Evolutionary conservation across 1,284 basidiomycete genomes (phyloP).

Genomic region (Sporisorium exsertum): DNA sequence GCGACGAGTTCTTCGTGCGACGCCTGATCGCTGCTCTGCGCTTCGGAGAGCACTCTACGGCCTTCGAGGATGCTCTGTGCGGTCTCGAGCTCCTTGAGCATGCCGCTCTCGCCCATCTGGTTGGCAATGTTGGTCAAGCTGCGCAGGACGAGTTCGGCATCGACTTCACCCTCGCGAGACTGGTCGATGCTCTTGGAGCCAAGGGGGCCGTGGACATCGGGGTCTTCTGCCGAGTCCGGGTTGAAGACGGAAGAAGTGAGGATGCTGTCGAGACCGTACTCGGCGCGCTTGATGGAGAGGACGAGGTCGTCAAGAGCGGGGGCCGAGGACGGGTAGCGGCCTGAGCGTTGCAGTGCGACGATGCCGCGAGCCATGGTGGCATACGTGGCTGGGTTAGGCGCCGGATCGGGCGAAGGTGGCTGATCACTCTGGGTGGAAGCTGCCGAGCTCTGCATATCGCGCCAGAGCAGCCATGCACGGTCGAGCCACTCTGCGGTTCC

Average conservation of each 20-base stretch:
- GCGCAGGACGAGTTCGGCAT: conserved; percentile 40
- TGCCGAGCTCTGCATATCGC: conserved; percentile 49
- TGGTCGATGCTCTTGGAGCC: conserved; percentile 39
- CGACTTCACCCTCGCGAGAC: conserved; percentile 48
- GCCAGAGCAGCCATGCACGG: conserved; percentile 57
- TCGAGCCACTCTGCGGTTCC: conserved; percentile 50
- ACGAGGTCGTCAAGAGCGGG: conserved; percentile 44
- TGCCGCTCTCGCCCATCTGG: conserved; percentile 45
- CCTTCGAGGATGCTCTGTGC: conserved; percentile 46
- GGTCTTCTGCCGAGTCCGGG: conserved; percentile 31
- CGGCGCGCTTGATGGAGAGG: conserved; percentile 44
- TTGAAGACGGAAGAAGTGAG: conserved; percentile 58
- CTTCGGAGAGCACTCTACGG: conserved; percentile 34
- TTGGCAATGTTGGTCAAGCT: conserved; percentile 43
- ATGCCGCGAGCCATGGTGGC: conserved; percentile 61
- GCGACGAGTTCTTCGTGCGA: conserved; percentile 17
- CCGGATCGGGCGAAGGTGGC: conserved; percentile 48
- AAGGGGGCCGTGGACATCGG: conserved; percentile 36
- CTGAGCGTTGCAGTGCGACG: conserved; percentile 45
- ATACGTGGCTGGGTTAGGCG: conserved; percentile 54
- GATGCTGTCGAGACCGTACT: conserved; percentile 43
- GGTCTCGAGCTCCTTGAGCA: conserved; percentile 53
- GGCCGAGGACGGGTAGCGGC: conserved; percentile 44
- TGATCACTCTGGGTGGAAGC: conserved; percentile 17
- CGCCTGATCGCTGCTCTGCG: conserved; percentile 9